phyloP scores from a whole-genome alignment of 495 filamentous ascomycete species.

The Penicillium desertorum region DNA sequence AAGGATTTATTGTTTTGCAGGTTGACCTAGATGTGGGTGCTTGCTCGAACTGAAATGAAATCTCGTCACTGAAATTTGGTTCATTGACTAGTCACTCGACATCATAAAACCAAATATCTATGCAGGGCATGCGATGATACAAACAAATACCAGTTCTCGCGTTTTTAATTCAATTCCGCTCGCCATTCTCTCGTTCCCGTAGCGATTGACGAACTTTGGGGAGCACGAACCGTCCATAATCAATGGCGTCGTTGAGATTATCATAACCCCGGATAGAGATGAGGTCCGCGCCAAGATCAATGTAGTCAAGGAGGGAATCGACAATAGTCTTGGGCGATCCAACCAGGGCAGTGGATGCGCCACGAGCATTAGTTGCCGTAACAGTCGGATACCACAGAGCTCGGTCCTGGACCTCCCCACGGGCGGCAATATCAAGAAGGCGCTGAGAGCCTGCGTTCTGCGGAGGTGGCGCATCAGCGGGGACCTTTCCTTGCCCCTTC shows the following conservation, averaged over 20 bases:
- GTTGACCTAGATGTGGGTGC: too few relatives aligned
- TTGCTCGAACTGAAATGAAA: too few relatives aligned
- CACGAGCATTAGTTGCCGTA: constrained; percentile 53
- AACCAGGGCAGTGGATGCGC: constrained; percentile 56
- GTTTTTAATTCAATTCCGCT: constrained; percentile 1
- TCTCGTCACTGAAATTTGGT: neutral
- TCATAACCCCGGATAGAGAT: constrained; percentile 57
- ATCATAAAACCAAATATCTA: neutral
- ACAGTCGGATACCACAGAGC: constrained; percentile 58
- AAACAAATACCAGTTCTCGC: neutral
- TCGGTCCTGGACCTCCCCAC: constrained; percentile 56
- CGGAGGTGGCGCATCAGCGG: constrained; percentile 35
- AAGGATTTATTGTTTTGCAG: too few relatives aligned
- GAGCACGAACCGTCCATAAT: constrained; percentile 52
- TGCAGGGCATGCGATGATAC: neutral
- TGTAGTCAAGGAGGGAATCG: constrained; percentile 53
- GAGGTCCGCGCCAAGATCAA: constrained; percentile 51
- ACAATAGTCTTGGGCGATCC: constrained; percentile 49
- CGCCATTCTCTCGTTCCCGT: constrained; percentile 23
- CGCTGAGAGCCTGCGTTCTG: constrained; percentile 57
- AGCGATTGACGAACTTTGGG: constrained; percentile 45
- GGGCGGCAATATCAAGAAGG: constrained; percentile 50
- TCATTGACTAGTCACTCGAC: neutral
- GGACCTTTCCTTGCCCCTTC: constrained; percentile 30
- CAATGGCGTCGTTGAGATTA: constrained; percentile 54